Evolutionary conservation across 306 rosid species (phyloP), one percentile per base, ranked within the genome.

Genomic region (Casuarina glauca): DNA sequence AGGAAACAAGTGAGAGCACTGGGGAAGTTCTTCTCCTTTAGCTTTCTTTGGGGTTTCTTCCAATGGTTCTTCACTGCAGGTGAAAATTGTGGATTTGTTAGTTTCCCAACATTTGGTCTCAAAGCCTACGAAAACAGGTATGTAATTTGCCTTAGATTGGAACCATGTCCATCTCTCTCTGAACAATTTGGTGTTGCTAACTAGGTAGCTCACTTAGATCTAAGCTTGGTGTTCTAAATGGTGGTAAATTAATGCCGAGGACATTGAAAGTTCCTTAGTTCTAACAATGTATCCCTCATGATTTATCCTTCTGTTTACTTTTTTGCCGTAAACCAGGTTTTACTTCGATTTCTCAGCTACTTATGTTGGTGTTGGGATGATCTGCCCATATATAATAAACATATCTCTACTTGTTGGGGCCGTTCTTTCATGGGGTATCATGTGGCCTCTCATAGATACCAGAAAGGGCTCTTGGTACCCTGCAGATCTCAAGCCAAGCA

Each of bases 31-130:
- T 87, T 84, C 79, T 76, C 83, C 58, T 66, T 82, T 72, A 87
- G 90, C 75, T 84, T 87, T 76, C 51, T 82, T 1, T 87, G 90
- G 90, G 80, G 88, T 54, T 74, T 82, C 75, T 84, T 87, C 81
- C 90, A 87, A 67, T 87, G 90, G 90, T 87, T 87, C 76, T 87
- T 74, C 83, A 79, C 88, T 74, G 84, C 85, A 6, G 84, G 88
- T 10, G 90, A 87, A n/a, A 74, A 5, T 5, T 87, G 90, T 9
- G 90, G 90, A 72, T 87, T 87, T 82, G 48, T 0, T 44, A 82
- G 1, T 73, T 87, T 87, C 79, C 90, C 90, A 13, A 67, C 86
- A 58, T 82, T 87, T 84, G 90, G 90, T 77, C 81, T 87, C 8
- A 15, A 84, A 79, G 90, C 90, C 51, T 84, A 55, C 42, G 9